A percentile compares a stretch with the other conserved stretches of the same genome.
Evolutionary conservation across 2,329 filamentous ascomycete genomes (phyloP).

Genomic region (Colletotrichum tabaci): DNA sequence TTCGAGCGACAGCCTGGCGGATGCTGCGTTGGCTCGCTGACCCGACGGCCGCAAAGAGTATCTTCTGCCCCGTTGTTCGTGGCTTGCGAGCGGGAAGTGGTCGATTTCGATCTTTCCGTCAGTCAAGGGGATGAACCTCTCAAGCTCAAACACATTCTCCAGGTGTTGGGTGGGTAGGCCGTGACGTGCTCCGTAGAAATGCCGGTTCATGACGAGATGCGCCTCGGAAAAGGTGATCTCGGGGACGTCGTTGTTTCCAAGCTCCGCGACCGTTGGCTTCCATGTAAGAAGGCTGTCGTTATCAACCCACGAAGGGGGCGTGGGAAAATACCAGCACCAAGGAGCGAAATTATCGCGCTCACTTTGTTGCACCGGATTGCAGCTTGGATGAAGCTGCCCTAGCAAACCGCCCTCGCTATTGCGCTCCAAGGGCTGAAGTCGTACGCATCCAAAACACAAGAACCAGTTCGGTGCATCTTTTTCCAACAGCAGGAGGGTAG

Average conservation of each 20-base stretch:
- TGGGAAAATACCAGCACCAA: neutral
- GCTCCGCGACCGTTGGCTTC: neutral
- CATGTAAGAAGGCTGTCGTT: neutral
- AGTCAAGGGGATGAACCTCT: neutral
- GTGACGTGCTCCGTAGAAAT: neutral
- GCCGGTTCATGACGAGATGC: conserved; percentile 16
- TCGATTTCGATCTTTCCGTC: neutral
- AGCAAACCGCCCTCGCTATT: neutral
- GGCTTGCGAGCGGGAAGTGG: neutral
- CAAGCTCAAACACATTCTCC: neutral
- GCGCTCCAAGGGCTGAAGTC: neutral
- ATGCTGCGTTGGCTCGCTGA: no score
- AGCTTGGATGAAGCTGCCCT: conserved; percentile 14
- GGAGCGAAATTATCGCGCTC: neutral
- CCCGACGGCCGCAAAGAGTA: neutral
- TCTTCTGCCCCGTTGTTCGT: neutral
- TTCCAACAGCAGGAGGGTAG: neutral
- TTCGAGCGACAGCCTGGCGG: no score
- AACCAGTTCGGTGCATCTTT: conserved; percentile 4
- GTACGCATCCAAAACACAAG: conserved; percentile 6
- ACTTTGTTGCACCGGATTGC: neutral
- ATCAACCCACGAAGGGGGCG: neutral
- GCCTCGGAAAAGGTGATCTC: conserved; percentile 1
- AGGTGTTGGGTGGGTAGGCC: neutral
- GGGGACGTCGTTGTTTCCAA: neutral